These are phyloP conservation scores for Apiotrichum akiyoshidainum DNA, from an alignment of 1,284 basidiomycete species.

Conservation along the genomic window DNA sequence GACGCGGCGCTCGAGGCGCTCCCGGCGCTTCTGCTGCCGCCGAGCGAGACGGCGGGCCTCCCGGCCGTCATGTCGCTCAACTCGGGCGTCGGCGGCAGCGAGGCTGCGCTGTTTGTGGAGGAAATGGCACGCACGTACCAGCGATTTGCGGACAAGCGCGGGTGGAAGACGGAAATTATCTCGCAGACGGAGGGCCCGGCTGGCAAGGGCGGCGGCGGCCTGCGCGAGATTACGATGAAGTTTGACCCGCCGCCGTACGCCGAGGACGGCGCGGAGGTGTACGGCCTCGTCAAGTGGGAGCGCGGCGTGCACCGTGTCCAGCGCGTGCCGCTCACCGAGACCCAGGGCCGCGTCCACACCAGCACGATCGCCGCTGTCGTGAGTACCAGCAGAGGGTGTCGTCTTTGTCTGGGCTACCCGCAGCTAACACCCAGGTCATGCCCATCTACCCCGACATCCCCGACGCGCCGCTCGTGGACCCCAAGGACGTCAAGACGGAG, in stretches of 20 bases:
- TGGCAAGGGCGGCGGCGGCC: slow-evolving; percentile 59
- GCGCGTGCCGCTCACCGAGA: slow-evolving; percentile 84
- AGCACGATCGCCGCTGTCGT: slow-evolving; percentile 87
- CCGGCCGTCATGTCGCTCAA: slow-evolving; percentile 86
- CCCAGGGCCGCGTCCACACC: slow-evolving; percentile 82
- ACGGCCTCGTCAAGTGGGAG: slow-evolving; percentile 79
- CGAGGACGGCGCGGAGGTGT: slow-evolving; percentile 72
- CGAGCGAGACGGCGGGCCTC: slow-evolving; percentile 62
- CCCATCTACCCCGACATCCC: slow-evolving; percentile 56
- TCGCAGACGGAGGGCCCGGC: slow-evolving; percentile 53
- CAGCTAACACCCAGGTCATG: slow-evolving; percentile 30
- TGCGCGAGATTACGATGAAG: slow-evolving; percentile 74
- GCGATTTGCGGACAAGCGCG: slow-evolving; percentile 59
- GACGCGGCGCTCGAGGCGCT: slow-evolving; percentile 58
- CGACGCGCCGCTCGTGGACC: slow-evolving; percentile 60
- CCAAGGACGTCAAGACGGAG: slow-evolving; percentile 83
- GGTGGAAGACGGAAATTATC: slow-evolving; percentile 50
- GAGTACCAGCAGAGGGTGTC: slow-evolving; percentile 32
- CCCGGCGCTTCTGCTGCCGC: slow-evolving; percentile 68
- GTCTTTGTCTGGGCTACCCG: too few species aligned
- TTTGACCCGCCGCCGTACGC: slow-evolving; percentile 51
- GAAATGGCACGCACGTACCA: slow-evolving; percentile 82
- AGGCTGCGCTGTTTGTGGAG: slow-evolving; percentile 76
- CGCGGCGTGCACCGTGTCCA: slow-evolving; percentile 96
- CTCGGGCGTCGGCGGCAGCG: slow-evolving; percentile 87